Percentiles rank a stretch among this genome's conserved stretches.
phyloP scores from a whole-genome alignment of 2,329 filamentous ascomycete genomes.

The Emydomyces testavorans region DNA sequence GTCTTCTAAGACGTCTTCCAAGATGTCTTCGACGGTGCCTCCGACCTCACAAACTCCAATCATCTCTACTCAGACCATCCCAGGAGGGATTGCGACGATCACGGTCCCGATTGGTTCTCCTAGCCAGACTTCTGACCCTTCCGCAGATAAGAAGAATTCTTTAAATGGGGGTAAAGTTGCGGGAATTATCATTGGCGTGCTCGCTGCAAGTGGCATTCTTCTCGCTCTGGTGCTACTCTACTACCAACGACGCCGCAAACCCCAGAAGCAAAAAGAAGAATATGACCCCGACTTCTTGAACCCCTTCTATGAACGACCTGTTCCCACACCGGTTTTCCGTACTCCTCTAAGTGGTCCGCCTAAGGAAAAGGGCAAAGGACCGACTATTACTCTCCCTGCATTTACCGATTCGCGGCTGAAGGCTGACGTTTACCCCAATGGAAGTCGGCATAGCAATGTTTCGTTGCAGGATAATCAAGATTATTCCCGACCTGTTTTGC shows the following conservation, averaged over 20 bases:
- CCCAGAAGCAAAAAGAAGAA: constrained; percentile 10
- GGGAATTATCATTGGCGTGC: constrained; percentile 34
- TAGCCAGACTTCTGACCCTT: constrained; percentile 16
- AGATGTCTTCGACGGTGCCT: no score
- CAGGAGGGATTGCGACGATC: constrained; percentile 18
- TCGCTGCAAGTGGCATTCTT: constrained; percentile 30
- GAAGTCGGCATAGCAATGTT: constrained; percentile 33
- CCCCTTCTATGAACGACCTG: constrained; percentile 21
- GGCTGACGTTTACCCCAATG: constrained; percentile 34
- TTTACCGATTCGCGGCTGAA: constrained; percentile 39
- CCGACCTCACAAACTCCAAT: neutral
- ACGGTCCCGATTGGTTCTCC: constrained; percentile 17
- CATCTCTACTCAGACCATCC: constrained; percentile 1
- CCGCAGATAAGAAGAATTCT: constrained; percentile 14
- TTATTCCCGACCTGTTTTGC: constrained; percentile 37
- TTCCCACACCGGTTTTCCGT: constrained; percentile 16
- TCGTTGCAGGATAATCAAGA: constrained; percentile 40
- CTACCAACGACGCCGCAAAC: constrained; percentile 25
- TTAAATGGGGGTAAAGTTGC: constrained; percentile 35
- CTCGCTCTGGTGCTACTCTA: constrained; percentile 31
- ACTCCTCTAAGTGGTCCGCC: constrained; percentile 1
- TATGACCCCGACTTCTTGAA: constrained; percentile 6
- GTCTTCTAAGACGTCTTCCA: no score
- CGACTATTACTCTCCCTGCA: constrained; percentile 19
- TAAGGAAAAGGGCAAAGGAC: constrained; percentile 4